Base-by-base conservation (phyloP, 768 basidiomycete genomes). In the Boletus bicolor region DNA sequence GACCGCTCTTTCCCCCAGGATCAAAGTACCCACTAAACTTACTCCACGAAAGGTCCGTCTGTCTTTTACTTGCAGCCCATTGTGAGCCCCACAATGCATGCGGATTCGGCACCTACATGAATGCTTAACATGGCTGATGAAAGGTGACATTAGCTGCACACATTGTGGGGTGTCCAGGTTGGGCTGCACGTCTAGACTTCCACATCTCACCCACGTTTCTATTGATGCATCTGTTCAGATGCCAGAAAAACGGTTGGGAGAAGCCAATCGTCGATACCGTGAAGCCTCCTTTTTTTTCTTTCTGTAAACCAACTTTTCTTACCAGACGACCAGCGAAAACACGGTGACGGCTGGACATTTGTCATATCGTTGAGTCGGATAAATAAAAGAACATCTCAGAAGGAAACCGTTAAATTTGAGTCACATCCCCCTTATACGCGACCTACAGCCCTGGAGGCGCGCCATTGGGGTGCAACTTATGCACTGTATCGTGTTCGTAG, bases 211-310 rank as follows among this genome's bases (percentile, higher is more conserved):
- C 28, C 21, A 42, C 35, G 7, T 12, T 28, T 48, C 28, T 51
- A 26, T 35, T 6, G 21, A 12, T 34, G n/a, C 11, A 43, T 44
- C 7, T 35, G 17, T 53, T 15, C 51, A 91, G 89, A 71, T 95
- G 92, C 66, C 91, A 93, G 67, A 94, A 95, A 71, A 79, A 82
- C 49, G 92, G 89, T 3, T 96, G 92, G 92, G 91, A 93, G 55
- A 86, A 87, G 58, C 88, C 94, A 1, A 63, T 72, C 8, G 81
- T 96, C n/a, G 85, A 93, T 51, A 82, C 89, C 28, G 91, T 92
- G 67, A 71, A 70, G 48, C 30, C 10, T 37, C 26, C 8, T 34
- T 28, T 19, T 19, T 30, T 19, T 19, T 24, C 21, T 26, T 14
- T 35, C 17, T 46, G n/a, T 11, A 26, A 36, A 3, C 21, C 21